Conservation (phyloP, 768 basidiomycete genomes). For the Pleurotus giganteus region DNA sequence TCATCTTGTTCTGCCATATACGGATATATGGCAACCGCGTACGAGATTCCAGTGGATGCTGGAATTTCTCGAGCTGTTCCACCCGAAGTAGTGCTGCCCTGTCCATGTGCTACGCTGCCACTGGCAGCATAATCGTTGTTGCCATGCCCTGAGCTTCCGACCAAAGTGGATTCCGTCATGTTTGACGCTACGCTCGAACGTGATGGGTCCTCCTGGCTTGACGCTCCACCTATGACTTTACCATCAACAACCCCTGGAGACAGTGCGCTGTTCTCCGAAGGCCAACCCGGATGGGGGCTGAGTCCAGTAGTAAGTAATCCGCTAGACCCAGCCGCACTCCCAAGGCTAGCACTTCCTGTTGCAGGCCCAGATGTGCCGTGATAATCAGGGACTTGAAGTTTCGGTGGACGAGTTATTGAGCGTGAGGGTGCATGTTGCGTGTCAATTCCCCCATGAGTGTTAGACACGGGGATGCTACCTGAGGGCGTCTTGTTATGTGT, state of each 20-base stretch:
- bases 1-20: conserved; percentile 99
- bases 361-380: conserved; percentile 40
- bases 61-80: conserved; percentile 40
- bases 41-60: conserved; percentile 65
- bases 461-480: conserved; percentile 3
- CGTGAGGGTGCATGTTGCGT: conserved; percentile 22
- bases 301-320: conserved; percentile 45
- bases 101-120: conserved; percentile 1
- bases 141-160: conserved; percentile 1
- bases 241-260: conserved; percentile 39
- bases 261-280: conserved; percentile 60
- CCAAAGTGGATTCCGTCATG: conserved; percentile 5
- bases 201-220: conserved; percentile 34
- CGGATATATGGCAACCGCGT: conserved; percentile 97
- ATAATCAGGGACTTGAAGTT: conserved; percentile 67
- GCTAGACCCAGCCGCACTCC: neutral
- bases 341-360: conserved; percentile 19
- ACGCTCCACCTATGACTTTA: conserved; percentile 37
- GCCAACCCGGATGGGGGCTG: conserved; percentile 75
- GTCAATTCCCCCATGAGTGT: neutral
- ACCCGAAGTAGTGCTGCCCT: neutral
- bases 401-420: conserved; percentile 58
- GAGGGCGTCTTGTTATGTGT: conserved; percentile 40
- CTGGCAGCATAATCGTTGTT: neutral
- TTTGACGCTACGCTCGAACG: conserved; percentile 21